phyloP scores from a whole-genome alignment of 768 basidiomycete species.

The Boletus huronensis region DNA sequence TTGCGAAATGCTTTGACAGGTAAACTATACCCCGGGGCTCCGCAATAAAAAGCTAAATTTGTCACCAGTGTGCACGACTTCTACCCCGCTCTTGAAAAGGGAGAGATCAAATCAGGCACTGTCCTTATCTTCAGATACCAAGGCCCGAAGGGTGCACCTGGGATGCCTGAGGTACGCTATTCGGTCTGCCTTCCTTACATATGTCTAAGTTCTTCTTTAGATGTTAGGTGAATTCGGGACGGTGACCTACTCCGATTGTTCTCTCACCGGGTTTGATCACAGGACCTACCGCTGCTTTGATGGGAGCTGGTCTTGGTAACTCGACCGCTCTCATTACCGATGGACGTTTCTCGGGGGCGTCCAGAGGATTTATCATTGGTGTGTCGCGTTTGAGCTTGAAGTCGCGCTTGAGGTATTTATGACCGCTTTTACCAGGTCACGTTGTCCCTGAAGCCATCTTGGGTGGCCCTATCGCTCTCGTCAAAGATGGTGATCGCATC shows the following conservation, averaged over 20 bases:
- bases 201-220: constrained; percentile 20
- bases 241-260: not conserved
- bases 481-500: constrained; percentile 78
- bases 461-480: constrained; percentile 85
- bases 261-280: constrained; percentile 9
- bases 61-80: constrained; percentile 57
- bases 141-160: constrained; percentile 88
- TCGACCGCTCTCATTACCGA: constrained; percentile 84
- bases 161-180: constrained; percentile 72
- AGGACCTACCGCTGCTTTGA: constrained; percentile 80
- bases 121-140: constrained; percentile 84
- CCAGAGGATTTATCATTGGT: constrained; percentile 61
- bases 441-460: constrained; percentile 64
- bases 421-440: constrained; percentile 42
- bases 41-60: not conserved
- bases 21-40: constrained; percentile 19
- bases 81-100: constrained; percentile 67
- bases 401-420: constrained; percentile 38
- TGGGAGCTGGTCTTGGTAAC: constrained; percentile 77
- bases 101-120: constrained; percentile 72
- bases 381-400: constrained; percentile 1
- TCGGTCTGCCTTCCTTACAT: not conserved
- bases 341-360: constrained; percentile 86
- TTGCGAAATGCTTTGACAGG: constrained; percentile 77
- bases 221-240: constrained; percentile 40